Evolutionary conservation across 2,329 filamentous ascomycete genomes (phyloP), one percentile per base, ranked within the genome.

Genomic region (Calonectria naviculata): DNA sequence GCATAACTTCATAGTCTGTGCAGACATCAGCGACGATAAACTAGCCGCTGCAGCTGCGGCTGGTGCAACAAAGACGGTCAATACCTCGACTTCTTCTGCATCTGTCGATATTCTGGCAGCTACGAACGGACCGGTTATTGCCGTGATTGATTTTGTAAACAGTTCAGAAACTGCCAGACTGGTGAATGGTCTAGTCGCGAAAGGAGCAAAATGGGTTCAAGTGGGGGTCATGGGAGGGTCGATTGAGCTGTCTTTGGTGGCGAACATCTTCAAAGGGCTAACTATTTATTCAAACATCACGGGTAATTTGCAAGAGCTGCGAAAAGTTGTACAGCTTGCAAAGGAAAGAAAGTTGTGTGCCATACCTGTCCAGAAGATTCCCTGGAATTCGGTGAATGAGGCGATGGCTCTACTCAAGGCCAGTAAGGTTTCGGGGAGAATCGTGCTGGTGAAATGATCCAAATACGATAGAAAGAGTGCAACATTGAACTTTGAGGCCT

Each of bases 201-300:
- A 70, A 31, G 68, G 68, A 26, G 68, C 68, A 28, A 70, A 71
- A 60, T 71, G 68, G 70, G 70, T 71, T 17, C 70, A 71, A 21
- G 70, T 71, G 19, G 70, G 70, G 10, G 70, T 71, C 8, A 71
- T 71, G 70, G 70, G 70, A 41, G 70, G 70, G 17, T 71, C 70
- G 1, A 71, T 71, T 19, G 70, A 71, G 54, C 26, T 71, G 28
- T 71, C 70, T 17, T 61, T 71, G 5, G 70, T 71, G 5, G 65
- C 42, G 2, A 71, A 71, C 46, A 71, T 71, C 21, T 71, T 71
- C 46, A 71, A 69, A 24, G 70, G 70, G 19, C 31, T 71, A 1
- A 71, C 70, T 9, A 71, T 71, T 31, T 71, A 63, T 29, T 68
- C 70, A 9, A 71, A 71, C 42, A 71, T 71, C 31, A 71, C 70